These are phyloP conservation scores for Phaseolus coccineus DNA, from an alignment of 331 rosid genomes.

Conservation along the genomic window DNA sequence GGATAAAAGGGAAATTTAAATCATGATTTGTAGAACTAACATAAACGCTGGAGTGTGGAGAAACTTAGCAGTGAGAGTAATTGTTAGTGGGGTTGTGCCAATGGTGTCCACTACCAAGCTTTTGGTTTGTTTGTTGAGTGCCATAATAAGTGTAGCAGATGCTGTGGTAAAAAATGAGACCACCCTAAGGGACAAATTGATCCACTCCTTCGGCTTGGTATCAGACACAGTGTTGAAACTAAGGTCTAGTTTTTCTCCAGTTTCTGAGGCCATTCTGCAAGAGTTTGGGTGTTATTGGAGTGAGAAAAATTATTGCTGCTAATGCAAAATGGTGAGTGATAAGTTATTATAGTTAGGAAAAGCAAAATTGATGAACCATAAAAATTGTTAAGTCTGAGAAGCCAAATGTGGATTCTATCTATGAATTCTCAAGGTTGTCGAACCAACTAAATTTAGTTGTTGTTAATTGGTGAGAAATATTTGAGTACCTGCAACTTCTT, in stretches of 20 bases:
- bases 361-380: conserved; percentile 27
- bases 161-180: conserved; percentile 67
- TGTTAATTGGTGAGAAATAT: conserved; percentile 56
- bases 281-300: not conserved
- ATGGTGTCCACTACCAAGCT: conserved; percentile 70
- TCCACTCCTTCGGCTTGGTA: conserved; percentile 47
- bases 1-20: not conserved
- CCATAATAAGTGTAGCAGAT: conserved; percentile 82
- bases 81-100: conserved; percentile 66
- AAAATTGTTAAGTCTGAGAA: conserved; percentile 49
- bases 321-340: not conserved
- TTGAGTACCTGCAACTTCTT: too few relatives aligned
- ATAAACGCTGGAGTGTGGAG: conserved; percentile 81
- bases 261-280: conserved; percentile 58
- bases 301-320: conserved; percentile 28
- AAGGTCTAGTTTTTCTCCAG: conserved; percentile 49
- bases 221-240: conserved; percentile 13
- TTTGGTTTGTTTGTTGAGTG: conserved; percentile 71
- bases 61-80: conserved; percentile 66
- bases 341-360: conserved; percentile 40
- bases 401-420: conserved; percentile 40
- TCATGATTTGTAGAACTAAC: conserved; percentile 51
- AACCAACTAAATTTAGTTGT: conserved; percentile 56
- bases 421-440: conserved; percentile 58
- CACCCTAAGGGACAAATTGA: conserved; percentile 56